Base-by-base conservation (phyloP, 2,329 filamentous ascomycete genomes). In the Verticillium tricorpus region DNA sequence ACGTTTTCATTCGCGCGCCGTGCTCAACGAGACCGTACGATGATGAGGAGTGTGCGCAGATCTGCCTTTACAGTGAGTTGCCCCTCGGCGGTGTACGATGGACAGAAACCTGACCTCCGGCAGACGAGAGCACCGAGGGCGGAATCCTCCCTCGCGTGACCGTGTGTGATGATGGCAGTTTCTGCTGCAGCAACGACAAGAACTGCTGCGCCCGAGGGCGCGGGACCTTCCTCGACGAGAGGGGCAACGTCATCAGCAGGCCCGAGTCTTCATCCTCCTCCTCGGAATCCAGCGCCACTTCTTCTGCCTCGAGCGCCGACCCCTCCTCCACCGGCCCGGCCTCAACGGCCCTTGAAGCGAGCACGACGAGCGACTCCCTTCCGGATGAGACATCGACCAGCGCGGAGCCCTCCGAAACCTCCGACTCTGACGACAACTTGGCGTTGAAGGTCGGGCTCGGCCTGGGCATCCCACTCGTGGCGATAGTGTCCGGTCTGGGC, bases 161-260 rank as follows among this genome's bases (percentile, higher is more conserved):
- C 11, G 15, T 25, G 6, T 59, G 58, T 39, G 25, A 32, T 14
- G 40, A 59, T n/a, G 58, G 58, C 25, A 59, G 58, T 25, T 59
- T 32, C n/a, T 59, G 58, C 58, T 59, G 58, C 25, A 59, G 28
- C 40, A 59, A 50, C 17, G 37, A 39, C 14, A 5, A 40, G 12
- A n/a, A 59, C 12, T 59, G 58, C 58, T 59, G 58, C 28, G 12
- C 8, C 2, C 39, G 50, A 12, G 58, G 50, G 17, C 39, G 39
- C 17, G 58, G 58, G n/a, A 59, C 34, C 7, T 59, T 59, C 50
- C 58, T 59, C 17, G 58, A 59, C 58, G 14, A 32, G 8, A 52
- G 39, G 28, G 58, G 58, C 5, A 52, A 59, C 17, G n/a, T 59
- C 58, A 59, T 52, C 28, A n/a, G 22, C 12, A 7, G 14, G 17